phyloP scores from a whole-genome alignment of 208 protist species.

The Strigomonas culicis region DNA sequence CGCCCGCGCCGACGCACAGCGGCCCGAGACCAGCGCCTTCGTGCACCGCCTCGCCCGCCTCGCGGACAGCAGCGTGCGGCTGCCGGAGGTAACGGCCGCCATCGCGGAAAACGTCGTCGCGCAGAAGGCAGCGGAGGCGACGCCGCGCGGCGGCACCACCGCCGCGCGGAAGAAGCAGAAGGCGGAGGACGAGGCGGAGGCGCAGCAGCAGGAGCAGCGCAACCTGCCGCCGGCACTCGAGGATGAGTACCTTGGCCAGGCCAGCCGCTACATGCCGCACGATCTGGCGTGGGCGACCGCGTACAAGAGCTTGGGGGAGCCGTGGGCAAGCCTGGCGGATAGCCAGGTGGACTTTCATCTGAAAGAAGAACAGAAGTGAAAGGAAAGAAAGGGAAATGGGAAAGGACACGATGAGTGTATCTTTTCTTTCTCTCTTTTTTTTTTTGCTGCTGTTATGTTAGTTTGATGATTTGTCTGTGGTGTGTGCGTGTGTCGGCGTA shows the following conservation, averaged over 20 bases:
- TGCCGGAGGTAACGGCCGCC: conserved; percentile 1
- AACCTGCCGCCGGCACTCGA: not conserved
- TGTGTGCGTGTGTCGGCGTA: not conserved
- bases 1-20: conserved; percentile 20
- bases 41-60: conserved; percentile 45
- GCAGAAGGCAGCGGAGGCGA: not conserved
- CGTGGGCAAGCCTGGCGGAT: not conserved
- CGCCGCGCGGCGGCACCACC: not conserved
- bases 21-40: conserved; percentile 39
- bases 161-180: not conserved
- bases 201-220: not conserved
- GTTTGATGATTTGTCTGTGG: not conserved
- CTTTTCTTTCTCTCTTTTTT: not conserved
- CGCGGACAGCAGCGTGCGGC: conserved; percentile 11
- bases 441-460: not conserved
- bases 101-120: not conserved
- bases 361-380: not conserved
- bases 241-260: not conserved
- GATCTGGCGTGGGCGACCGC: not conserved
- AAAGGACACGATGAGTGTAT: not conserved
- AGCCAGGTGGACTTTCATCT: not conserved
- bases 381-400: not conserved
- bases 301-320: not conserved
- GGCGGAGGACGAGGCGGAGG: not conserved
- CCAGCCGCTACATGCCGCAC: not conserved